Conservation (phyloP, 495 filamentous ascomycete genomes). For the Astrocystis sublimbata region DNA sequence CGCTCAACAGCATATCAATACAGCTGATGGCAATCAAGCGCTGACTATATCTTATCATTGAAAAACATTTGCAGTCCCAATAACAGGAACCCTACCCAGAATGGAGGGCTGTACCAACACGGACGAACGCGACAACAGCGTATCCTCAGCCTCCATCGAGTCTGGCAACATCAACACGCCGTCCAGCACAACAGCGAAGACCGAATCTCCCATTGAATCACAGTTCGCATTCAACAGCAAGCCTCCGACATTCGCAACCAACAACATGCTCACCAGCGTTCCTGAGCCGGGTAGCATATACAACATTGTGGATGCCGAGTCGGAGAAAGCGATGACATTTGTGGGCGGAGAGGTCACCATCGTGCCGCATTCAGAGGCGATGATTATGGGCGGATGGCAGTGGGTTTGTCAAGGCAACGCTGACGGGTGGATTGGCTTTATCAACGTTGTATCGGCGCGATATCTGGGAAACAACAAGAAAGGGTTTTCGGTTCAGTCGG, state of each 20-base stretch:
- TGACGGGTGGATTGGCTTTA: conserved; percentile 7
- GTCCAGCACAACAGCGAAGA: not conserved
- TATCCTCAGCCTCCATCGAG: not conserved
- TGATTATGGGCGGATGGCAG: not conserved
- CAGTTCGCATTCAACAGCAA: not conserved
- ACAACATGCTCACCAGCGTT: not conserved
- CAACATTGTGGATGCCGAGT: not conserved
- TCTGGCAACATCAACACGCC: not conserved
- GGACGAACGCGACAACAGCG: not conserved
- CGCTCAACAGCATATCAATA: no score
- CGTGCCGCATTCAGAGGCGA: not conserved
- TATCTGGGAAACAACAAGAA: conserved; percentile 1
- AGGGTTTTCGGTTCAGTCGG: not conserved
- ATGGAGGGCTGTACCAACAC: not conserved
- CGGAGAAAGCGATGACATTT: not conserved
- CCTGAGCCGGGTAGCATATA: not conserved
- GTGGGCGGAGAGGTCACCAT: not conserved
- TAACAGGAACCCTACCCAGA: not conserved
- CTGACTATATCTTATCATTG: not conserved
- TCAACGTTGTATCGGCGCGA: not conserved
- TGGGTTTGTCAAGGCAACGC: conserved; percentile 6
- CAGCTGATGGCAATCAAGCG: not conserved
- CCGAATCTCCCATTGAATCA: not conserved
- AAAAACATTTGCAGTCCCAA: no score
- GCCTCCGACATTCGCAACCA: not conserved